Evolutionary conservation across 2,329 filamentous ascomycete species (phyloP).

Genomic region (Trichoderma hamatum): DNA sequence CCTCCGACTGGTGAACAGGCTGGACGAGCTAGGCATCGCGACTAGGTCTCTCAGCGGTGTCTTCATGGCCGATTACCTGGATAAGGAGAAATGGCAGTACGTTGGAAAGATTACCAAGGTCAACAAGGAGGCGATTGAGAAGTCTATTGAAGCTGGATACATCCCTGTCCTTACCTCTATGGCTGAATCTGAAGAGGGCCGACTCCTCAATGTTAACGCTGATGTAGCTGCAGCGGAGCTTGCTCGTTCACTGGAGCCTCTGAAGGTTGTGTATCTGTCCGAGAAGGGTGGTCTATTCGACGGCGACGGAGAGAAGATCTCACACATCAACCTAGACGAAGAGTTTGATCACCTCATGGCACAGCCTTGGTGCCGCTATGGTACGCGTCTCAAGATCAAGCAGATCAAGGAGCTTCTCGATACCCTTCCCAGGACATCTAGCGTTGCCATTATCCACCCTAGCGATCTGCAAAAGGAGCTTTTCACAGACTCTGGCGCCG

Average conservation of each 20-base stretch:
- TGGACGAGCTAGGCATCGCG: slow-evolving; percentile 87
- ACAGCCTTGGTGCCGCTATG: slow-evolving; percentile 93
- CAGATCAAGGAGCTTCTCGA: slow-evolving; percentile 94
- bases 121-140: slow-evolving; percentile 87
- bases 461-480: slow-evolving; percentile 94
- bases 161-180: slow-evolving; percentile 94
- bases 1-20: slow-evolving; percentile 83
- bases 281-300: slow-evolving; percentile 97
- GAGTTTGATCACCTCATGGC: slow-evolving; percentile 92
- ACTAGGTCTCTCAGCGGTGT: slow-evolving; percentile 90
- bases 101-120: slow-evolving; percentile 95
- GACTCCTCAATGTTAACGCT: slow-evolving; percentile 95
- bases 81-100: slow-evolving; percentile 94
- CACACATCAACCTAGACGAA: slow-evolving; percentile 94
- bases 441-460: slow-evolving; percentile 96
- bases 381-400: slow-evolving; percentile 94
- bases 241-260: slow-evolving; percentile 81
- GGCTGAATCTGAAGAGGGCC: slow-evolving; percentile 89
- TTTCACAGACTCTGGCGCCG: slow-evolving; percentile 96
- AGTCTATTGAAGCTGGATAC: slow-evolving; percentile 86
- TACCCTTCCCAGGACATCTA: slow-evolving; percentile 85
- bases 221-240: slow-evolving; percentile 95
- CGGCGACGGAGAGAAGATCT: slow-evolving; percentile 91
- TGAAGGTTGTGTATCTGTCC: slow-evolving; percentile 97
- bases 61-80: slow-evolving; percentile 90